These are phyloP conservation scores for Sporothrix mexicana DNA, from an alignment of 2,329 filamentous ascomycete species.

Conservation along the genomic window DNA sequence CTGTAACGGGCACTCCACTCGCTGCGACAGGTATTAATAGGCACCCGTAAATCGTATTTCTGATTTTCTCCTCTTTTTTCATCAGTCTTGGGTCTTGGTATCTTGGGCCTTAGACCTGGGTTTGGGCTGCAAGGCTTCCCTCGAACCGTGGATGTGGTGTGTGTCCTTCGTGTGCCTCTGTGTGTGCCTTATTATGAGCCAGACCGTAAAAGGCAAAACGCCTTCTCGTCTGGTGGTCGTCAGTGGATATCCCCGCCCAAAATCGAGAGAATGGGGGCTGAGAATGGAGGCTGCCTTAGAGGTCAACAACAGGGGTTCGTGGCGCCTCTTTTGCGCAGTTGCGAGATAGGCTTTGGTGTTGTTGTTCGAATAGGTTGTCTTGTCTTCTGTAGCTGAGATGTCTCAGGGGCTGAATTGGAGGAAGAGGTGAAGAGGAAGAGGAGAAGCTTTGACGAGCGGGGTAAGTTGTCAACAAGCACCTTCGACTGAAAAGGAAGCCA, in stretches of 20 bases:
- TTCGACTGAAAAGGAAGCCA: background rate
- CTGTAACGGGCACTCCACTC: background rate
- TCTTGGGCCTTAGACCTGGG: no score
- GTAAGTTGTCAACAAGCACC: background rate
- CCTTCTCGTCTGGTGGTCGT: background rate
- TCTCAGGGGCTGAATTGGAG: slow-evolving; percentile 9
- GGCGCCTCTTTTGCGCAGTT: background rate
- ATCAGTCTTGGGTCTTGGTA: no score
- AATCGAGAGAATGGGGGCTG: background rate
- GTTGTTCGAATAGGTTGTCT: background rate
- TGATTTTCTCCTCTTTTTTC: background rate
- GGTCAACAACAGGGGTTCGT: slow-evolving; percentile 5
- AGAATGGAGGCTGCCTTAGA: slow-evolving; percentile 13
- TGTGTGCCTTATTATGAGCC: background rate
- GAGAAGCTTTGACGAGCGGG: background rate
- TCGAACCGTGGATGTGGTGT: background rate
- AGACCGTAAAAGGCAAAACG: background rate
- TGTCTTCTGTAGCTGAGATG: background rate
- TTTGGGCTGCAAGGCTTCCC: slow-evolving; percentile 18
- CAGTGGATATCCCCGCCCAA: background rate
- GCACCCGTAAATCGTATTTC: slow-evolving; percentile 24
- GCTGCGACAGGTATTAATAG: slow-evolving; percentile 6
- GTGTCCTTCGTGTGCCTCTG: no score
- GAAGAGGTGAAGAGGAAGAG: background rate
- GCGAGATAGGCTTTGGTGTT: background rate